A percentile compares a stretch with the other conserved stretches of the same genome.
Conservation (phyloP, 1,284 basidiomycete genomes). For the Papiliotrema laurentii region DNA sequence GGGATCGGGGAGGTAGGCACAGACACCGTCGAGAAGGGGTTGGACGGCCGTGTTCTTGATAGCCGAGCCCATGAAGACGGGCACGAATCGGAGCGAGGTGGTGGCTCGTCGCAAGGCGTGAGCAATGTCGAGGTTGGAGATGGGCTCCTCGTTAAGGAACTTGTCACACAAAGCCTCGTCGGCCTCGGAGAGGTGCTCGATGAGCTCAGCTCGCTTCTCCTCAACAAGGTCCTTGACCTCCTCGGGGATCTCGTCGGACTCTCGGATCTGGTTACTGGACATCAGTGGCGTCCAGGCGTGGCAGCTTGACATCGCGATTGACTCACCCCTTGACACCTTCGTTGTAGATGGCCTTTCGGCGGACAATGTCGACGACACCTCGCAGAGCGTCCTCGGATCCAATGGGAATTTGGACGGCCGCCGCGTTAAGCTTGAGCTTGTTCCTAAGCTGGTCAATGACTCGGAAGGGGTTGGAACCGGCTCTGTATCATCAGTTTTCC, state of each 20-base stretch:
- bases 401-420: slow-evolving; percentile 95
- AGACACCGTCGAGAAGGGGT: slow-evolving; percentile 89
- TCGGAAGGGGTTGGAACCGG: slow-evolving; percentile 94
- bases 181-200: slow-evolving; percentile 93
- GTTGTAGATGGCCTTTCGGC: slow-evolving; percentile 94
- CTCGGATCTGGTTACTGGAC: slow-evolving; percentile 67
- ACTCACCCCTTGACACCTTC: slow-evolving; percentile 87
- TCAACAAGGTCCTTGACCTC: slow-evolving; percentile 67
- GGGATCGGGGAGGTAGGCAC: slow-evolving; percentile 91
- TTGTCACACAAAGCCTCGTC: slow-evolving; percentile 93
- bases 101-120: slow-evolving; percentile 87
- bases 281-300: not conserved
- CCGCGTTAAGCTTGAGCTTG: slow-evolving; percentile 88
- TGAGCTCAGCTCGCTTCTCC: slow-evolving; percentile 81
- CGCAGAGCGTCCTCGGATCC: slow-evolving; percentile 82
- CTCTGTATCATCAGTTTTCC: slow-evolving; percentile 53
- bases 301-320: too few species aligned
- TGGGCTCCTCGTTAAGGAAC: slow-evolving; percentile 78
- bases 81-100: slow-evolving; percentile 82
- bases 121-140: slow-evolving; percentile 68
- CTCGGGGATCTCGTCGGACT: slow-evolving; percentile 83
- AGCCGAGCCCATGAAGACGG: slow-evolving; percentile 95
- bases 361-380: slow-evolving; percentile 90
- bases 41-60: slow-evolving; percentile 98
- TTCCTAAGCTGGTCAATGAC: slow-evolving; percentile 87